Evolutionary conservation across 176 grass and related monocot genomes (phyloP).

Genomic region (Chloris gayana): DNA sequence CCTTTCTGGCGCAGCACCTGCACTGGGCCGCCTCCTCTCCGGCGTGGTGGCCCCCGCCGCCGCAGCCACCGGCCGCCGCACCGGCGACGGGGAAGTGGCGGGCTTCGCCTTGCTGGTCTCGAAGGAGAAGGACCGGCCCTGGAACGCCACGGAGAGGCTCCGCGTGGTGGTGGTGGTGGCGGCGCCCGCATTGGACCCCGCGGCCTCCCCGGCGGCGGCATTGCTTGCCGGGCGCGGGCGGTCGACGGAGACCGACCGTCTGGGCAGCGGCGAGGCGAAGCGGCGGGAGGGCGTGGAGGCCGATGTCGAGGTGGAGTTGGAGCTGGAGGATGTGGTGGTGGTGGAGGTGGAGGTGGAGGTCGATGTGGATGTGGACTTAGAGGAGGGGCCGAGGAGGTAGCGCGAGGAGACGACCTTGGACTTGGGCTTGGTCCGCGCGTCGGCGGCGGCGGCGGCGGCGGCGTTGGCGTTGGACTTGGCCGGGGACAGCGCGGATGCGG

Average conservation of each 20-base stretch:
- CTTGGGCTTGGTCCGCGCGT: slow-evolving; percentile 42
- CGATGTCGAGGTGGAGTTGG: slow-evolving; percentile 63
- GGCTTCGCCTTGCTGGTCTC: slow-evolving; percentile 76
- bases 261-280: slow-evolving; percentile 63
- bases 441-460: slow-evolving; percentile 18
- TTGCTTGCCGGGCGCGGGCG: slow-evolving; percentile 43
- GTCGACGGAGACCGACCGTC: slow-evolving; percentile 74
- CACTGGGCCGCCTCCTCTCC: slow-evolving; percentile 45
- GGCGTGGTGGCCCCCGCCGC: slow-evolving; percentile 48
- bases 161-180: slow-evolving; percentile 65
- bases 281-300: slow-evolving; percentile 60
- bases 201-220: slow-evolving; percentile 19
- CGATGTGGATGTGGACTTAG: slow-evolving; percentile 55
- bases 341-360: slow-evolving; percentile 43
- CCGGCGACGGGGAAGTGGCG: slow-evolving; percentile 60
- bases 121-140: slow-evolving; percentile 89
- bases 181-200: slow-evolving; percentile 31
- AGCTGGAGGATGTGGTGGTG: slow-evolving; percentile 50
- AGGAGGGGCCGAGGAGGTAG: slow-evolving; percentile 51
- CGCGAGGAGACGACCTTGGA: slow-evolving; percentile 54
- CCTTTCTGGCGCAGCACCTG: slow-evolving; percentile 47
- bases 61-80: slow-evolving; percentile 47
- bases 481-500: slow-evolving; percentile 55
- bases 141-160: slow-evolving; percentile 97
- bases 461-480: slow-evolving; percentile 47